A percentile compares a stretch with the other conserved stretches of the same genome.
These are phyloP conservation scores for Rauvolfia tetraphylla DNA, from an alignment of 257 asterid species.

Conservation along the genomic window DNA sequence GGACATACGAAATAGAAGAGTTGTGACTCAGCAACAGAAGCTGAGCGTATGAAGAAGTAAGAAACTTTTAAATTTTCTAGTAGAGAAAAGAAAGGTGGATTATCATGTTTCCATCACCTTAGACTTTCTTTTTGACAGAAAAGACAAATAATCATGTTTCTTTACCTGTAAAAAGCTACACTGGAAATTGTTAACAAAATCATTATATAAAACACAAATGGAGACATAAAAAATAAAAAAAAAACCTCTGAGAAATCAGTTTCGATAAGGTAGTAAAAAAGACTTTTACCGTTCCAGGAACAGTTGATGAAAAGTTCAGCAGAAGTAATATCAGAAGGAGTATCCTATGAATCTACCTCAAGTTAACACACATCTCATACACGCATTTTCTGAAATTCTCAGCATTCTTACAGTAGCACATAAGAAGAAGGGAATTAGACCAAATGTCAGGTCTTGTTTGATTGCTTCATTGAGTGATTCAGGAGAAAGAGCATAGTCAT, in stretches of 20 bases:
- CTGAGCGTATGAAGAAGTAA: background rate
- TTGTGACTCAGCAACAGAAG: background rate
- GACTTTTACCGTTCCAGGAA: background rate
- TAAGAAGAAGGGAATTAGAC: slow-evolving; percentile 92
- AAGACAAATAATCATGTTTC: background rate
- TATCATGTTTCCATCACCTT: background rate
- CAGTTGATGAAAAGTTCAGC: background rate
- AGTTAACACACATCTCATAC: background rate
- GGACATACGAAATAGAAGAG: background rate
- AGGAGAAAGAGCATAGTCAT: slow-evolving; percentile 72
- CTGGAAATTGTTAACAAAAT: background rate
- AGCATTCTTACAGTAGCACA: slow-evolving; percentile 85
- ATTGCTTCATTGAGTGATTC: slow-evolving; percentile 60
- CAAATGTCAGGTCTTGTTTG: slow-evolving; percentile 57
- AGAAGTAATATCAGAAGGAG: background rate
- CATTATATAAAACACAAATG: background rate
- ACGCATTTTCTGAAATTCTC: background rate
- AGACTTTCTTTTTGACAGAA: background rate
- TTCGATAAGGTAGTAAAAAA: background rate
- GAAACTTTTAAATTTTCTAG: background rate
- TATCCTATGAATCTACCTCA: background rate
- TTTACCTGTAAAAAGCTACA: background rate
- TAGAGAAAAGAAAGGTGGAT: background rate
- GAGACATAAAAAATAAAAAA: background rate
- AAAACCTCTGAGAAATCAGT: background rate